Evolutionary conservation across 257 asterid species (phyloP), one percentile per base, ranked within the genome.

Genomic region (Lithospermum erythrorhizon): DNA sequence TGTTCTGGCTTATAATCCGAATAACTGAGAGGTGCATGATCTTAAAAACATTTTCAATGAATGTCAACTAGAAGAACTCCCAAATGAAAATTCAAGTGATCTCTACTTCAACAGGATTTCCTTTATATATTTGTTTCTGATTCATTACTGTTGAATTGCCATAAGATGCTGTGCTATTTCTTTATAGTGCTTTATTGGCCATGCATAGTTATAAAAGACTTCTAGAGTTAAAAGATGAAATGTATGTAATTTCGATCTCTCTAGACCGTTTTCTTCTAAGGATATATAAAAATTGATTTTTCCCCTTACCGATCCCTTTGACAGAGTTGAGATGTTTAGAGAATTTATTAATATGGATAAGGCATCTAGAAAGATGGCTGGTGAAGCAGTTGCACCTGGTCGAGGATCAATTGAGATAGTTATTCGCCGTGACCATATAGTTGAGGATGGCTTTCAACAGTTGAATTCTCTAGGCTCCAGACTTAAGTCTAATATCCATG

Each of bases 371-470:
- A 81, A 89, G 73, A 66, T 78, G 86, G 83, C 95, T 57, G 98
- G 95, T 57, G 96, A 83, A 75, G 85, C 75, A 59, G 64, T 74
- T 70, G 89, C 78, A 61, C 90, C 87, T 49, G 95, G 95, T 67
- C 73, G 84, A 59, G 84, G 84, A 71, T 71, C 94, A 67, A 66
- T 78, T 65, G 96, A 91, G 82, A 70, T 91, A 64, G 87, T 88
- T 65, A 78, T 88, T 63, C 94, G 95, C 19, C 94, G 98, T 29
- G 83, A 76, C 72, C 93, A 77, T 80, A 71, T 91, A 49, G 79
- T 88, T 72, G 96, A 91, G 83, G 98, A 91, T 82, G 98, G 98
- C 54, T 68, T 91, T 78, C 84, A 62, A 68, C 96, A 91, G 69
- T 70, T 91, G 73, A 91, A 84, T 68, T 72, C 84, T 52, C 87